Base-by-base conservation (phyloP, 208 protist species). In the Trypanosoma cruzi region DNA sequence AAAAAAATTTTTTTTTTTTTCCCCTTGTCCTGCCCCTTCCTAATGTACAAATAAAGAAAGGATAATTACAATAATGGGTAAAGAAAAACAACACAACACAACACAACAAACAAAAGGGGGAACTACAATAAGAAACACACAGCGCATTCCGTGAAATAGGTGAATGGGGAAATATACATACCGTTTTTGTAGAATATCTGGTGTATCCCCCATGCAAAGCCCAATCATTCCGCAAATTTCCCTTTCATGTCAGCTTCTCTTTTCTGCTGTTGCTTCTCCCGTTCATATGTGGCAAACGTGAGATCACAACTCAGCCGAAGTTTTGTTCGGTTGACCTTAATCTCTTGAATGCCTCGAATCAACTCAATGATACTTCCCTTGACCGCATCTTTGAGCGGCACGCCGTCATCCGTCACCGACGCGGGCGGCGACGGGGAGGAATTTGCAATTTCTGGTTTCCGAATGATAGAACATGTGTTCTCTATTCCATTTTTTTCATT, bases 261-360 rank as follows among this genome's bases (percentile, higher is more conserved):
- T 48, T 64, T 8, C 50, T 65, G 6, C 31, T 68, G 26, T 60
- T 82, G 84, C 52, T 79, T 72, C 52, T 79, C 74, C 42, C 79
- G 73, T 54, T 82, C 55, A 55, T 94, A 94, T 5, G 77, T 53
- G 22, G 81, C 85, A 66, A 86, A 92, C 32, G 77, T 84, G 53
- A 94, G 81, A 64, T 94, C 85, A 26, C 78, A 80, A 18, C 70
- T 82, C 55, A 94, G 65, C 13, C 76, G 70, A 32, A 94, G 71
- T 29, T 62, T 40, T 2, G 71, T 80, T 32, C 69, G 75, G 31
- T 80, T 80, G 16, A 40, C 28, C 55, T 78, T 79, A 68, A 90
- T 82, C 55, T 73, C 63, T 28, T 72, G 75, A 67, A 77, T 42
- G 44, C 57, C 50, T 13, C 37, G n/a, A 46, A 77, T 69, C 46